Evolutionary conservation across 345 rosid genomes (phyloP), one percentile per base, ranked within the genome.

Genomic region (Salix caprea): DNA sequence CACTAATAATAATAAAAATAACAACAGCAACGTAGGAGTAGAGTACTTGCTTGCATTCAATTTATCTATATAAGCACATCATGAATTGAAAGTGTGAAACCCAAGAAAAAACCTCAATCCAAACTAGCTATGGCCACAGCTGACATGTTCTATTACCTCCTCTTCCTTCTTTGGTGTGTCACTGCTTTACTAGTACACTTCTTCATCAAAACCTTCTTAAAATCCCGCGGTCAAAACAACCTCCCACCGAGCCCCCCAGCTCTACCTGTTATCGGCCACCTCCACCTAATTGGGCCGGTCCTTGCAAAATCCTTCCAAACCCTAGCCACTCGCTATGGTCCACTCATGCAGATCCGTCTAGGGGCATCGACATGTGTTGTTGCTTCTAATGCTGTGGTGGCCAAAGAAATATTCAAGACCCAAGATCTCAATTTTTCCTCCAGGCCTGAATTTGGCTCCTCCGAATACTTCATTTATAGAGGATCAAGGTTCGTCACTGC

Each of bases 181-280:
- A 69, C 81, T 28, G 81, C 81, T 19, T 26, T 85, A 24, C 7
- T 84, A 21, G 24, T 82, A 26, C 76, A 67, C 37, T 69, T 58
- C 61, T 70, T 82, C 26, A 39, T 77, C 36, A 52, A 81, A 70
- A 10, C 58, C 26, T 69, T 74, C 69, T 58, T 70, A 1, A 83
- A 67, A 65, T 48, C 21, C 4, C 19, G 58, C 24, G 36, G 26
- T 10, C n/a, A 36, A 34, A 46, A 24, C 62, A 24, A 54, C 0
- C 39, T 58, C 15, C 87, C 86, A 13, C 92, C 92, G 1, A 82
- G 84, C 81, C 92, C 89, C 0, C 82, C 85, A 2, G 71, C 90
- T 4, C 80, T 87, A 4, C 87, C 92, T 36, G n/a, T 89, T 73
- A 79, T 89, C 67, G 89, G 90, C 67, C 92, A 89, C 78, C 86